A percentile compares a stretch with the other conserved stretches of the same genome.
Conservation (phyloP, 257 asterid species). For the Solanum commersonii region DNA sequence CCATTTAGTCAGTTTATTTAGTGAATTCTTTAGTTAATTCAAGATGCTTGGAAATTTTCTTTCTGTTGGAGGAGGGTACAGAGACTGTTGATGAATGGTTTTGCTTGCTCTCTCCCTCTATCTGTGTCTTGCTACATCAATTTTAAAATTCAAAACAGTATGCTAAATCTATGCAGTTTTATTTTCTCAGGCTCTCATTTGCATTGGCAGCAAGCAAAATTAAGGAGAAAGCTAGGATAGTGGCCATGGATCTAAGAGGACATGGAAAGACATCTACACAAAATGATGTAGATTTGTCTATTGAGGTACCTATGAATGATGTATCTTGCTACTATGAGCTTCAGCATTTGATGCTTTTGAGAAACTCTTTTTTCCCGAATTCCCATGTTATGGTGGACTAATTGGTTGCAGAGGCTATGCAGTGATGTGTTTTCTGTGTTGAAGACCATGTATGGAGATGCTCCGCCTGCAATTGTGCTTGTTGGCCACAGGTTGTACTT, state of each 20-base stretch:
- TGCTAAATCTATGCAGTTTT: not conserved
- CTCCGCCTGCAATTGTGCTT: conserved; percentile 91
- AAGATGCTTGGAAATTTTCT: not conserved
- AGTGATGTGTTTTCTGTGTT: conserved; percentile 73
- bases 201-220: conserved; percentile 67
- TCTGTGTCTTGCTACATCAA: not conserved
- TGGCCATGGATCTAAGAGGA: conserved; percentile 93
- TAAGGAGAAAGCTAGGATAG: conserved; percentile 67
- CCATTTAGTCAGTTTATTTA: not conserved
- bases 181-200: conserved; percentile 67
- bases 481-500: conserved; percentile 82
- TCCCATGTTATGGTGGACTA: conserved; percentile 3
- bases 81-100: not conserved
- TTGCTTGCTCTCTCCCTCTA: not conserved
- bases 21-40: not conserved
- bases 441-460: conserved; percentile 78
- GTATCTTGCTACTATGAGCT: not conserved
- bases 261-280: conserved; percentile 88
- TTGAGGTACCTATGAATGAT: conserved; percentile 47
- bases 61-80: not conserved
- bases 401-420: conserved; percentile 57
- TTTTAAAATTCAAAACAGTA: not conserved
- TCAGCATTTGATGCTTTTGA: conserved; percentile 1
- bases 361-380: not conserved
- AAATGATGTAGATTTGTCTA: conserved; percentile 74